A percentile compares a stretch with the other conserved stretches of the same genome.
These are phyloP conservation scores for Erigeron canadensis DNA, from an alignment of 129 eudicot genomes.

Conservation along the genomic window DNA sequence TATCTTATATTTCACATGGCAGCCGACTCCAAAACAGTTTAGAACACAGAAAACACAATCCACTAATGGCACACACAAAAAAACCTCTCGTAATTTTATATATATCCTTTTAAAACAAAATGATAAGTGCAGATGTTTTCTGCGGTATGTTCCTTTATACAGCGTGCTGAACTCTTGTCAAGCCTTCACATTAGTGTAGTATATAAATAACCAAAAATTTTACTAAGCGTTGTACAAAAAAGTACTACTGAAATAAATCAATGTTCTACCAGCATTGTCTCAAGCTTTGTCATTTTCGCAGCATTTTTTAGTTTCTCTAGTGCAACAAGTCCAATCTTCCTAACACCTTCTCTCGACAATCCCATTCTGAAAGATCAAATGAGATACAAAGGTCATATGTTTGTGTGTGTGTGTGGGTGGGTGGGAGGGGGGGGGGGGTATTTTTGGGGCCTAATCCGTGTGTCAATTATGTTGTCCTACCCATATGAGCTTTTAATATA, in stretches of 20 bases:
- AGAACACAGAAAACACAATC: neutral
- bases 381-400: neutral
- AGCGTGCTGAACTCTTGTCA: constrained; percentile 23
- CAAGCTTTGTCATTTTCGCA: constrained; percentile 59
- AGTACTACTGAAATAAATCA: constrained; percentile 32
- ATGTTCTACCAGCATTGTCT: constrained; percentile 55
- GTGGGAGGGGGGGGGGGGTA: neutral
- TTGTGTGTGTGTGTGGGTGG: neutral
- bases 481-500: neutral
- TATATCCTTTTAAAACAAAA: constrained; percentile 20
- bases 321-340: constrained; percentile 85
- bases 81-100: constrained; percentile 10
- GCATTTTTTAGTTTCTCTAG: constrained; percentile 79
- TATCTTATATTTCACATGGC: neutral
- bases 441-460: neutral
- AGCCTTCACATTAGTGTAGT: constrained; percentile 13
- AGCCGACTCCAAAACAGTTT: neutral
- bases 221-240: constrained; percentile 6
- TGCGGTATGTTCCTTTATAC: constrained; percentile 25
- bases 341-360: constrained; percentile 80
- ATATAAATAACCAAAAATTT: constrained; percentile 7
- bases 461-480: no score
- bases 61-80: neutral
- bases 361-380: constrained; percentile 58
- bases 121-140: constrained; percentile 11